These are phyloP conservation scores for Tuber melanosporum DNA, from an alignment of 495 filamentous ascomycete species.

Conservation along the genomic window DNA sequence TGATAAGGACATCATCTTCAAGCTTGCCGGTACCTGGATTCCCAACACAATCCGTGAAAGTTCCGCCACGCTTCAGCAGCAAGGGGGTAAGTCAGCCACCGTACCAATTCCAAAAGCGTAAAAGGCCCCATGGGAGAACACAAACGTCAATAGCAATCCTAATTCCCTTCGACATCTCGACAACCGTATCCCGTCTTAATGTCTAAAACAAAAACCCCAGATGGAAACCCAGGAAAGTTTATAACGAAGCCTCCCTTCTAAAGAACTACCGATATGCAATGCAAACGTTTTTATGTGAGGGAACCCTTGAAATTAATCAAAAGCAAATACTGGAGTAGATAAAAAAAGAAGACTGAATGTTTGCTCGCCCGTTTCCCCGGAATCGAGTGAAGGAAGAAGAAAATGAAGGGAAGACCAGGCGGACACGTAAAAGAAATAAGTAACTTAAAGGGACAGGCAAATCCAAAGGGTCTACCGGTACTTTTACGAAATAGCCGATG, in stretches of 20 bases:
- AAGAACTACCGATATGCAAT: neutral
- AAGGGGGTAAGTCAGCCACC: neutral
- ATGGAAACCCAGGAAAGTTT: neutral
- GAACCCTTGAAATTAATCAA: neutral
- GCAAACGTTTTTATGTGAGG: neutral
- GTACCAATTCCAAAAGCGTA: neutral
- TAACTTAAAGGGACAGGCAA: neutral
- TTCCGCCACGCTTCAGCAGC: conserved; percentile 54
- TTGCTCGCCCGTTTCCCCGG: neutral
- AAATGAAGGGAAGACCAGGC: neutral
- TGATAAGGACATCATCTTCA: conserved; percentile 71
- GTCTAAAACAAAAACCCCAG: neutral
- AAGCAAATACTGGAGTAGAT: neutral
- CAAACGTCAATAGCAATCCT: conserved; percentile 42
- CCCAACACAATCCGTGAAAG: conserved; percentile 66
- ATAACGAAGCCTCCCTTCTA: neutral
- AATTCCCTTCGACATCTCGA: conserved; percentile 34
- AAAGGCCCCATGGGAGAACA: neutral
- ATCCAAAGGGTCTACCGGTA: neutral
- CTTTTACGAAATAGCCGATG: neutral
- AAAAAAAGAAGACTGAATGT: neutral
- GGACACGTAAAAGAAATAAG: neutral
- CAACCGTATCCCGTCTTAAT: neutral
- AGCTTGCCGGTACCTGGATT: conserved; percentile 54
- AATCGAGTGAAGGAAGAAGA: neutral